These are phyloP conservation scores for Pseudogymnoascus pannorum DNA, from an alignment of 2,329 filamentous ascomycete species.

Conservation along the genomic window DNA sequence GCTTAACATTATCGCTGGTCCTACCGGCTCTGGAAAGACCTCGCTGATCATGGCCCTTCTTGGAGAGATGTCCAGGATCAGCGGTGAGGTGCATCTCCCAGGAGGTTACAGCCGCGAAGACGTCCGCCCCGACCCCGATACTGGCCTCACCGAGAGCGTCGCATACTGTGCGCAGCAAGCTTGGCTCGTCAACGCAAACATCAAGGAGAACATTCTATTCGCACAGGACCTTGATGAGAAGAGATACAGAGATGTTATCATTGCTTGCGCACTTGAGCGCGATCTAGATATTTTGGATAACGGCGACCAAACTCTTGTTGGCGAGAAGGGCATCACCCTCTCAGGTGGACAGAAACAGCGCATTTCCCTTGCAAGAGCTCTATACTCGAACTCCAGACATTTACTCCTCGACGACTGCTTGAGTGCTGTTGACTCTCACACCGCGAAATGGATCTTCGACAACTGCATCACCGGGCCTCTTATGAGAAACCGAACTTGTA, in stretches of 20 bases:
- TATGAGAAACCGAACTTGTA: constrained; percentile 84
- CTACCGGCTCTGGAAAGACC: constrained; percentile 92
- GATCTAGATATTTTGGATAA: constrained; percentile 88
- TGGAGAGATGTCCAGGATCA: constrained; percentile 86
- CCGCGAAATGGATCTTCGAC: constrained; percentile 95
- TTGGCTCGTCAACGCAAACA: constrained; percentile 92
- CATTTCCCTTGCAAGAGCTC: constrained; percentile 88
- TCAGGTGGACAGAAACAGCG: constrained; percentile 97
- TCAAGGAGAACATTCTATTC: constrained; percentile 94
- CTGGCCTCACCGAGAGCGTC: constrained; percentile 81
- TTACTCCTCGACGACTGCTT: constrained; percentile 90
- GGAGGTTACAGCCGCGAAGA: constrained; percentile 82
- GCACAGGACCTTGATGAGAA: constrained; percentile 71
- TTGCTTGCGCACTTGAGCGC: constrained; percentile 83
- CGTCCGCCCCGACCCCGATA: constrained; percentile 70
- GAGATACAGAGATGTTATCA: constrained; percentile 80
- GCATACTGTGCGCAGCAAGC: constrained; percentile 96
- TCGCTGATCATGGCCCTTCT: constrained; percentile 92
- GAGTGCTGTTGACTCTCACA: constrained; percentile 94
- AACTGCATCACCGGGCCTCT: constrained; percentile 84
- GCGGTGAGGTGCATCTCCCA: constrained; percentile 76
- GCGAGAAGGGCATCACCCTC: constrained; percentile 93
- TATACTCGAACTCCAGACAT: constrained; percentile 93
- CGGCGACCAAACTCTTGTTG: constrained; percentile 88
- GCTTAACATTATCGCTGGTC: constrained; percentile 86